phyloP scores from a whole-genome alignment of 257 asterid species.

The Cynanchum wilfordii region DNA sequence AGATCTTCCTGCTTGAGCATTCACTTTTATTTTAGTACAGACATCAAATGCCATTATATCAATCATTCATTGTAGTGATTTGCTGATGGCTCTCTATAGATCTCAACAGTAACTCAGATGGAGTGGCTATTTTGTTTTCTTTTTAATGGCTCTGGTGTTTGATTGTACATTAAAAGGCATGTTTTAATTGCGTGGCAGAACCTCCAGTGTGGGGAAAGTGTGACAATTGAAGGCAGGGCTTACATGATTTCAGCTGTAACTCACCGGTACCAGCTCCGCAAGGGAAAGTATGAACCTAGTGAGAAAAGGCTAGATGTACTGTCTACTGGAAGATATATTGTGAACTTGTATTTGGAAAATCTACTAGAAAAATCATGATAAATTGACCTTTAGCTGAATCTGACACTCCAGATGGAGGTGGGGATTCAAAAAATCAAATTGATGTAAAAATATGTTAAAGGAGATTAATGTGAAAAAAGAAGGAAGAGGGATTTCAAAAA shows the following conservation, averaged over 20 bases:
- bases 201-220: conserved; percentile 86
- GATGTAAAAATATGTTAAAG: background rate
- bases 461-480: background rate
- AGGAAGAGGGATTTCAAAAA: background rate
- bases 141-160: background rate
- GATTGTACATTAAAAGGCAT: background rate
- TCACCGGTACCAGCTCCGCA: conserved; percentile 87
- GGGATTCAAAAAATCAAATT: background rate
- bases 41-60: background rate
- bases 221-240: conserved; percentile 78
- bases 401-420: background rate
- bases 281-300: conserved; percentile 86
- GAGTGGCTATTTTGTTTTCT: background rate
- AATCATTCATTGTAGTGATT: background rate
- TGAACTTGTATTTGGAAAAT: conserved; percentile 73
- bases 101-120: background rate
- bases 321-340: conserved; percentile 81
- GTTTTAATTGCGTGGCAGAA: conserved; percentile 38
- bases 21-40: background rate
- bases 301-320: conserved; percentile 89
- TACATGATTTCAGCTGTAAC: conserved; percentile 84
- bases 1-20: background rate
- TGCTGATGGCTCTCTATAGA: background rate
- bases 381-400: conserved; percentile 10
- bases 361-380: conserved; percentile 67